These are phyloP conservation scores for Mucor racemosus DNA, from an alignment of 371 early-diverging fungal genomes.

Conservation along the genomic window DNA sequence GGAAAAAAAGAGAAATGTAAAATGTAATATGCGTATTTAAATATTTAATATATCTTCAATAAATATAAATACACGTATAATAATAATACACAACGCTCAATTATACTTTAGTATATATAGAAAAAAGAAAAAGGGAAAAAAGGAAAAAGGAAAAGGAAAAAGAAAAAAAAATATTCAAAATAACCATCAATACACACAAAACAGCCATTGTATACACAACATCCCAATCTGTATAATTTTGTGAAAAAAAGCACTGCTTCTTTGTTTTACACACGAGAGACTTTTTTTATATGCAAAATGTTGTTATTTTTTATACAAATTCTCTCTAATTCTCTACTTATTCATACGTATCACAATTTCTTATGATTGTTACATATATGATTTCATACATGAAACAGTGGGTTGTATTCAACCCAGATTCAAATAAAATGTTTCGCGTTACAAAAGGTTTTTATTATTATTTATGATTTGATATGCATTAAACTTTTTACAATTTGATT, in stretches of 20 bases:
- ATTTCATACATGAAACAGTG: background rate
- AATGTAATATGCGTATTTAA: background rate
- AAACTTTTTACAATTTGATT: constrained; percentile 24
- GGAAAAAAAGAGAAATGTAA: constrained; percentile 4
- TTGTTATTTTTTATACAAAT: background rate
- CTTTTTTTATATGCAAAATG: background rate
- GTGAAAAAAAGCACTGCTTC: background rate
- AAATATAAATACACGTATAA: constrained; percentile 1
- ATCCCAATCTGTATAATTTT: constrained; percentile 2
- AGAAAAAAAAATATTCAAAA: background rate
- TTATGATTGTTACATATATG: no score
- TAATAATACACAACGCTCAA: background rate
- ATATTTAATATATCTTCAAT: constrained; percentile 3
- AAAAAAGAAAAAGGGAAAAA: background rate
- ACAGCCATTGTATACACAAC: background rate
- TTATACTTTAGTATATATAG: background rate
- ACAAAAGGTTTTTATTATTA: constrained; percentile 1
- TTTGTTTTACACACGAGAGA: background rate
- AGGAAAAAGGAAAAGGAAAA: background rate
- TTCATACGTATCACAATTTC: no score
- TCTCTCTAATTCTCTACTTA: no score
- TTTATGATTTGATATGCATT: background rate
- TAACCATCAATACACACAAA: background rate
- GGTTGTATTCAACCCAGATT: background rate
- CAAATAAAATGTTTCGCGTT: constrained; percentile 3